Percentiles rank a stretch among this genome's conserved stretches.
phyloP scores from a whole-genome alignment of 495 filamentous ascomycete genomes.

The Tricharina praecox region DNA sequence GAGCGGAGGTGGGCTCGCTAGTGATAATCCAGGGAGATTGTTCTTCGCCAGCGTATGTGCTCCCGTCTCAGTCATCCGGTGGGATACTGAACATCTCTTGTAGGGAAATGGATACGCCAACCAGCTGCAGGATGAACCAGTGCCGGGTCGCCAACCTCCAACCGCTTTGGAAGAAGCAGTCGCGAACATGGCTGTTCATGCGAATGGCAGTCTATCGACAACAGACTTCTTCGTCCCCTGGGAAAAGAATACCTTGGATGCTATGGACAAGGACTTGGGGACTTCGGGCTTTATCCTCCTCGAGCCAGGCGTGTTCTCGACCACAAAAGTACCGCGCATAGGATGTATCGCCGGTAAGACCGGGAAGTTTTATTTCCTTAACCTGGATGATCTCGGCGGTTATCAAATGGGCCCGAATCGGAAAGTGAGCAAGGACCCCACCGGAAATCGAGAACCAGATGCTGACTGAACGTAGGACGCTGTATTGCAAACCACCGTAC shows the following conservation, averaged over 20 bases:
- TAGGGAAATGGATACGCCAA: slow-evolving; percentile 27
- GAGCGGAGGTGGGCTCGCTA: slow-evolving; percentile 27
- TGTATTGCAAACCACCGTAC: slow-evolving; percentile 27
- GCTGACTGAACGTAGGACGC: too few relatives aligned
- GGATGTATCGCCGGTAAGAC: slow-evolving; percentile 26
- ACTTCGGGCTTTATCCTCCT: slow-evolving; percentile 29
- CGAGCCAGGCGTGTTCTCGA: slow-evolving; percentile 28
- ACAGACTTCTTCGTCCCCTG: slow-evolving; percentile 22
- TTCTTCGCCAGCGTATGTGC: slow-evolving; percentile 2
- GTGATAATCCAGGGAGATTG: slow-evolving; percentile 25
- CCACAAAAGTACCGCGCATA: slow-evolving; percentile 25
- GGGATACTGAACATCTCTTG: background rate
- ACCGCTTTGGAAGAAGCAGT: slow-evolving; percentile 27
- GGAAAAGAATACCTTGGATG: slow-evolving; percentile 20
- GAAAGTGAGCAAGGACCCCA: too few relatives aligned
- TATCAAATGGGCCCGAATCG: slow-evolving; percentile 29
- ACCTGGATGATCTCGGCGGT: slow-evolving; percentile 25
- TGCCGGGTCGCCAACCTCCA: slow-evolving; percentile 27
- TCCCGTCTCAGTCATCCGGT: too few relatives aligned
- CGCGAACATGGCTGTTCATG: slow-evolving; percentile 28
- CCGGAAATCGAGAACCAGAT: too few relatives aligned
- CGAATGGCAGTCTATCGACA: slow-evolving; percentile 24
- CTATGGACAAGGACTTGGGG: slow-evolving; percentile 26
- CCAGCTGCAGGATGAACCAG: slow-evolving; percentile 25
- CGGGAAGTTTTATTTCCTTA: slow-evolving; percentile 25